Evolutionary conservation across 768 basidiomycete genomes (phyloP), one percentile per base, ranked within the genome.

Genomic region (Terana coerulea): DNA sequence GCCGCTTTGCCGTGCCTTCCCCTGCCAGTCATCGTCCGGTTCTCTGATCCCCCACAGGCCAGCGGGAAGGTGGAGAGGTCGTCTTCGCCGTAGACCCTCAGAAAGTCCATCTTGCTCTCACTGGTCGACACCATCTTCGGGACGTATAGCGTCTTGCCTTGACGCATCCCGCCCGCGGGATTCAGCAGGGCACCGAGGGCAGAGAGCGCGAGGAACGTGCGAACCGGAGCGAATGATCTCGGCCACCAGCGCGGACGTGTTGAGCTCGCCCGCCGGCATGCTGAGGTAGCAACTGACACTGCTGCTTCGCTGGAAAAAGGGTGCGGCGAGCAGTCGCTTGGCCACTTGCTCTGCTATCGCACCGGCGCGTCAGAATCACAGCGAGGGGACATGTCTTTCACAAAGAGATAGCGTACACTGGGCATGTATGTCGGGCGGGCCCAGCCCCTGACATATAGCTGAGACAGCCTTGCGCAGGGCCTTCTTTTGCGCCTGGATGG

Each of bases 1-100:
- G 88, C 89, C 78, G 50, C 71, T 78, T 50, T 64, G 63, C 40
- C 88, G 75, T n/a, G 60, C 65, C 15, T 61, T 49, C 12, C 71
- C 77, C 47, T 71, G 58, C 70, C 75, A 79, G 30, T 72, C 61
- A 5, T 56, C 56, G 0, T 66, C 69, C 0, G 88, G 88, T 58
- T 91, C 86, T 55, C 75, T 79, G 60, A 91, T 90, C 0, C 85
- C 88, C 89, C 89, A 91, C 26, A 75, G 60, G 1, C 87, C 87
- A 33, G 61, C 67, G 0, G 81, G 15, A 91, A 71, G 0, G 75
- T 67, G 0, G 67, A 64, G 5, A 88, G 70, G 66, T 91, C 89
- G 2, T 78, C 71, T 17, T 72, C 65, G 46, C 73, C 75, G 57
- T 86, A 78, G 14, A 90, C 67, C 51, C 75, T 76, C 34, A 90